Conservation (phyloP, 495 filamentous ascomycete species). For the Annulohypoxylon stygium region DNA sequence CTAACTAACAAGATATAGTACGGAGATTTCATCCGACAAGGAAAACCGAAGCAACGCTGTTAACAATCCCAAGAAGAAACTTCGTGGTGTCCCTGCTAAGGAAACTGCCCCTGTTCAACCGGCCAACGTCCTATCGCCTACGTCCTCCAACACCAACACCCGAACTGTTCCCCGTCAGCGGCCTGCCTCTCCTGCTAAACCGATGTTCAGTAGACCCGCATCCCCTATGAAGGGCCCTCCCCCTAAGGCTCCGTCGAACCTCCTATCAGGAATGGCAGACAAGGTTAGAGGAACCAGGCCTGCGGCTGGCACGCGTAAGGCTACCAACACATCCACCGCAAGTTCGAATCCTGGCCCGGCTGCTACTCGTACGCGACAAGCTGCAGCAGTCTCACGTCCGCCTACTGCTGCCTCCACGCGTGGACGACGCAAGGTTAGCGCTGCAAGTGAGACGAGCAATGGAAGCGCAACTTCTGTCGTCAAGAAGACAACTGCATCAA, state of each 20-base stretch:
- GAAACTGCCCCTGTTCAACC: constrained; percentile 48
- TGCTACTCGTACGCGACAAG: constrained; percentile 55
- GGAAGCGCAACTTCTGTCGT: constrained; percentile 61
- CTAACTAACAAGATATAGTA: constrained; percentile 59
- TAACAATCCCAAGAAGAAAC: constrained; percentile 61
- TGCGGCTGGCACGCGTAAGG: constrained; percentile 62
- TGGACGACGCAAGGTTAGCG: constrained; percentile 61
- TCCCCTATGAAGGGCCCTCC: constrained; percentile 62
- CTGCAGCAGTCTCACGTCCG: constrained; percentile 45
- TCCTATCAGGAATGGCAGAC: constrained; percentile 72
- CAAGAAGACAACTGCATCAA: constrained; percentile 53
- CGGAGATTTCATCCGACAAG: constrained; percentile 78
- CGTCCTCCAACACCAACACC: constrained; percentile 86
- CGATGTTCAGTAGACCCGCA: constrained; percentile 54
- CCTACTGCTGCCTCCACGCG: constrained; percentile 54
- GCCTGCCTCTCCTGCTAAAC: constrained; percentile 55
- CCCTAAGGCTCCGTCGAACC: constrained; percentile 49
- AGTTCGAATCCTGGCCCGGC: constrained; percentile 50
- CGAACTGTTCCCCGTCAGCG: constrained; percentile 67
- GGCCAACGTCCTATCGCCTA: constrained; percentile 78
- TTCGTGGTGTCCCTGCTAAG: constrained; percentile 44
- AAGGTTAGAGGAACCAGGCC: constrained; percentile 64
- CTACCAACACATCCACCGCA: constrained; percentile 58
- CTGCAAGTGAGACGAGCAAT: constrained; percentile 63
- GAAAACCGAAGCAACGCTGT: constrained; percentile 76